Base-by-base conservation (phyloP, 23 red algal genomes). In the Agarophyton chilense region DNA sequence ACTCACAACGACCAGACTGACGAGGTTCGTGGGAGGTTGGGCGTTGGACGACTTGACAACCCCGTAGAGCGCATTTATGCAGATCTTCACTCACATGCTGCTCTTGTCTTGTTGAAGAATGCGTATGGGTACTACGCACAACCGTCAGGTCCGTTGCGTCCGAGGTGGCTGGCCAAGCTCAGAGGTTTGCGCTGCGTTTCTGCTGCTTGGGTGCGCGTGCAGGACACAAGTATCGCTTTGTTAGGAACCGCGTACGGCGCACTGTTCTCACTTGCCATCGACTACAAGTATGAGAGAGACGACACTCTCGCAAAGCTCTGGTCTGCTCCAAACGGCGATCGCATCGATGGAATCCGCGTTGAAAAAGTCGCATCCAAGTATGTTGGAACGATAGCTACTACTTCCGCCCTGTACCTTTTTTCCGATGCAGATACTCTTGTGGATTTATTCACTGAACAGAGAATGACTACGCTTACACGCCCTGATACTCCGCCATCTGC, bases 331-430 rank as follows among this genome's bases (percentile, higher is more conserved):
- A 82, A 76, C 34, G 60, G 88, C 54, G 73, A 91, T 29, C 76
- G 73, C 66, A 82, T 91, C 65, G 88, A 91, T 58, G 77, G 76
- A 4, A 81, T 91, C 65, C 74, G 76, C 36, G 77, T 91, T 24
- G 88, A 91, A 53, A 55, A 81, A 1, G 88, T 91, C 17, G 76
- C 88, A 5, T 74, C 72, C 18, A 82, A 82, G 67, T 91, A 34
- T 33, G 76, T 91, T 31, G 88, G 76, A 4, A 91, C 75, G 6
- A 60, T 91, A 0, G 88, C 88, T 61, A 91, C 88, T 4, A 82
- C 63, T 19, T 70, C 62, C 7, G 49, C 73, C 10, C 8, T 91
- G 57, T 82, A 91, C 38, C 77, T 82, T 33, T 82, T 91, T 21
- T 91, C 76, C 41, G 88, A 82, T 51, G 88, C 88, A 10, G 51